These are phyloP conservation scores for Claviceps spartinae DNA, from an alignment of 2,329 filamentous ascomycete genomes.

Conservation along the genomic window DNA sequence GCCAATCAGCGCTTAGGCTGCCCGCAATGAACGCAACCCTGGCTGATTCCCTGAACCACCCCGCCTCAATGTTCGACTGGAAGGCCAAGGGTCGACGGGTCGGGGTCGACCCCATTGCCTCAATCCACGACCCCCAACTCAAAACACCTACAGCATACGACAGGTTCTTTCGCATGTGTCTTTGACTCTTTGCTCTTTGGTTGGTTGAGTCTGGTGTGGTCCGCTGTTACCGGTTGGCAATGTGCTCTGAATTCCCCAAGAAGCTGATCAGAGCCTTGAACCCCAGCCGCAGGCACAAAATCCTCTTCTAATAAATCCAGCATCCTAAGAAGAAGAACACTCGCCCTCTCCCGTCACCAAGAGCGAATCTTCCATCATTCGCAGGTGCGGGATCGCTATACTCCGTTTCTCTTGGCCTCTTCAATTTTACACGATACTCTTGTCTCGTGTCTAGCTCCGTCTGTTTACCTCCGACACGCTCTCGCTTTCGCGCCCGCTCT, in stretches of 20 bases:
- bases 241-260: neutral
- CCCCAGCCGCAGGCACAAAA: neutral
- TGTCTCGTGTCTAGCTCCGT: neutral
- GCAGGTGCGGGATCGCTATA: neutral
- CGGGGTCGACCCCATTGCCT: neutral
- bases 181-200: neutral
- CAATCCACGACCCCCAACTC: neutral
- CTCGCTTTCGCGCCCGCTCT: neutral
- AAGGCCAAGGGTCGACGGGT: too few species aligned
- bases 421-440: neutral
- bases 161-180: neutral
- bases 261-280: neutral
- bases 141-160: neutral
- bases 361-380: neutral
- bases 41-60: neutral
- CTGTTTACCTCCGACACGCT: neutral
- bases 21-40: neutral
- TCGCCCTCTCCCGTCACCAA: neutral
- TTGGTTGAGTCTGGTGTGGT: neutral
- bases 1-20: neutral
- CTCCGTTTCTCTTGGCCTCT: neutral
- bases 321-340: neutral
- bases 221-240: neutral
- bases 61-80: neutral
- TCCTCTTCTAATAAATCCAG: neutral